Conservation (phyloP, 495 filamentous ascomycete genomes). For the Darksidea phi region DNA sequence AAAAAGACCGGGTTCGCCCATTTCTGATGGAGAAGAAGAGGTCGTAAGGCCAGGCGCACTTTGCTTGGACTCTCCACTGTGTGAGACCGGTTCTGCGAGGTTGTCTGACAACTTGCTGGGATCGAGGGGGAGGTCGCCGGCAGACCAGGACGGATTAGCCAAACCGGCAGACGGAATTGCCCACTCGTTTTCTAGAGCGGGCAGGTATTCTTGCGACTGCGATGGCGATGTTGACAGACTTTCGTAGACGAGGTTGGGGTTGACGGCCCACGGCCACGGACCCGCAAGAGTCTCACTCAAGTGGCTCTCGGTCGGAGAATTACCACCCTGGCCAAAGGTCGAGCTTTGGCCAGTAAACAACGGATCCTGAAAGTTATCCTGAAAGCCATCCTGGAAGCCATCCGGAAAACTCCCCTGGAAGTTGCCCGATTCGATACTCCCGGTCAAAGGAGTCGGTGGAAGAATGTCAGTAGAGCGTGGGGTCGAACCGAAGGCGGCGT, state of each 20-base stretch:
- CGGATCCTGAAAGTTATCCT: constrained; percentile 10
- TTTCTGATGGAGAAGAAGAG: constrained; percentile 44
- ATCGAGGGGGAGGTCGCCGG: constrained; percentile 34
- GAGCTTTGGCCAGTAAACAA: constrained; percentile 22
- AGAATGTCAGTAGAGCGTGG: constrained; percentile 37
- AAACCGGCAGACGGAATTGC: constrained; percentile 32
- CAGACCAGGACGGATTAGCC: constrained; percentile 31
- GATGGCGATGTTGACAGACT: constrained; percentile 36
- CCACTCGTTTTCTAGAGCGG: constrained; percentile 29
- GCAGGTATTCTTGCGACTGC: constrained; percentile 36
- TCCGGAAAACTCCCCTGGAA: constrained; percentile 5
- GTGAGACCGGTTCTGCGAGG: constrained; percentile 32
- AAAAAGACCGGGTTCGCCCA: constrained; percentile 35
- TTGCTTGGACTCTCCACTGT: constrained; percentile 36
- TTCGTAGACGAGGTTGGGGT: constrained; percentile 18
- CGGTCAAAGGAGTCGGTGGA: constrained; percentile 29
- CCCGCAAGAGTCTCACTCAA: constrained; percentile 18
- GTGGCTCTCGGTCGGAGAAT: constrained; percentile 30
- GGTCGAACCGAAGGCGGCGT: constrained; percentile 26
- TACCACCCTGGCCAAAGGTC: constrained; percentile 20
- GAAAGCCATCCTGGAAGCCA: too few relatives aligned
- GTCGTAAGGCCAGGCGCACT: constrained; percentile 40
- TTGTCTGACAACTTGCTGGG: constrained; percentile 31
- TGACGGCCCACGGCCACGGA: constrained; percentile 31
- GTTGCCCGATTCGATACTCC: constrained; percentile 21